phyloP scores from a whole-genome alignment of 1,139 yeast species.

The Scheffersomyces titani region DNA sequence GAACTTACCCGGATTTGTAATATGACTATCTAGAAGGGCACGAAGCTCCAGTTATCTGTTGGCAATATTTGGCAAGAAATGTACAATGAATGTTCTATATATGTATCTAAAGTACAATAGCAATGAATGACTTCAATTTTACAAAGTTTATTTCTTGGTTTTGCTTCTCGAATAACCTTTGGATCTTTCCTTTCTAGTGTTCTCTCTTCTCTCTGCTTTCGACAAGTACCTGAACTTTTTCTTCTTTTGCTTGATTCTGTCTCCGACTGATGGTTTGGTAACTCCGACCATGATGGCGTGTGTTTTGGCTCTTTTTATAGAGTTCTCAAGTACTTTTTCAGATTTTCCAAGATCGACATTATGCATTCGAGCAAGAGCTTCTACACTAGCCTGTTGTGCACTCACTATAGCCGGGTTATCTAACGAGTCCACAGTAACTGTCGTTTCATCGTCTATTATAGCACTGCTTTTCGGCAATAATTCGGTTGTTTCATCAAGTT shows the following conservation, averaged over 20 bases:
- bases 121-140: neutral
- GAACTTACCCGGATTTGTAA: neutral
- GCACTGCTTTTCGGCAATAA: conserved; percentile 46
- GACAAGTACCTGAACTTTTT: conserved; percentile 87
- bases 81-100: neutral
- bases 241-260: conserved; percentile 50
- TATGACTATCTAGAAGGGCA: neutral
- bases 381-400: conserved; percentile 39
- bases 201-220: conserved; percentile 72
- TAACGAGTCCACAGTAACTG: conserved; percentile 61
- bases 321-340: conserved; percentile 59
- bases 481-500: conserved; percentile 38
- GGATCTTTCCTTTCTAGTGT: conserved; percentile 57
- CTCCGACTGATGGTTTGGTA: conserved; percentile 36
- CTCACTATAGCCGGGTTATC: conserved; percentile 45
- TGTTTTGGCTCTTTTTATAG: conserved; percentile 69
- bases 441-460: conserved; percentile 52
- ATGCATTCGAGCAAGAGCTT: conserved; percentile 59
- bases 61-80: neutral
- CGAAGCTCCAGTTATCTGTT: neutral
- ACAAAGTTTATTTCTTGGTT: neutral
- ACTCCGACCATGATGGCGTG: conserved; percentile 67
- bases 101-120: neutral
- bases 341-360: conserved; percentile 64
- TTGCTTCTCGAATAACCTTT: conserved; percentile 8